Evolutionary conservation across 2,329 filamentous ascomycete species (phyloP).

Genomic region (Neurospora sp.): DNA sequence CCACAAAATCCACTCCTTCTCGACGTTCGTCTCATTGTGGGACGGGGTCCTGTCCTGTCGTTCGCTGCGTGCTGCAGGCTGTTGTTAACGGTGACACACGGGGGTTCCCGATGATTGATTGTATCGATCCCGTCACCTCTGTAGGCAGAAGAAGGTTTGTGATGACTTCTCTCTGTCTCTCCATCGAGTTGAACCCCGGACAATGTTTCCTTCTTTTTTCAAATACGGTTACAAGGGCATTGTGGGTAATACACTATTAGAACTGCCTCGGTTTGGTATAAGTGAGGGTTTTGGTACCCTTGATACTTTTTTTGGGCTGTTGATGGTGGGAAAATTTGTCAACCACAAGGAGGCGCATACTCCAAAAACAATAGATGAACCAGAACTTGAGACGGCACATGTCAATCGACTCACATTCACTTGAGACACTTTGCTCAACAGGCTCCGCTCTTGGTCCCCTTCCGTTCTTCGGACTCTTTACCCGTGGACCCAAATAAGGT

Average conservation of each 20-base stretch:
- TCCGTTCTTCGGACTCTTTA: background rate
- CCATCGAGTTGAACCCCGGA: background rate
- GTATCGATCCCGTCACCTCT: background rate
- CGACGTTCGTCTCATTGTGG: background rate
- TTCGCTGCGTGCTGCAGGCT: background rate
- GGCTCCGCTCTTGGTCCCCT: background rate
- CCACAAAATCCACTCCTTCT: background rate
- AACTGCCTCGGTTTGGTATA: background rate
- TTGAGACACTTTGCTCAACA: background rate
- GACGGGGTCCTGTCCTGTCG: background rate
- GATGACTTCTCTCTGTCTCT: background rate
- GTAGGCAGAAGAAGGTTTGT: background rate
- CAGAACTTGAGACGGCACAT: background rate
- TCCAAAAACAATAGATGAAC: background rate
- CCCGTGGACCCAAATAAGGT: background rate
- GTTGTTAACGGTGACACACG: background rate
- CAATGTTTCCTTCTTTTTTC: background rate
- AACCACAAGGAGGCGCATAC: background rate
- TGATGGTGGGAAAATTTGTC: background rate
- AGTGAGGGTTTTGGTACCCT: background rate
- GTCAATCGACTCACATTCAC: background rate
- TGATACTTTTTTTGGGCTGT: background rate
- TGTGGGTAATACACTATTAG: background rate
- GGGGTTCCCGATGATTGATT: background rate
- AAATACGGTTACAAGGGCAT: background rate